Evolutionary conservation across 192 early-diverging fungal genomes (phyloP).

Genomic region (Mortierella alpina): DNA sequence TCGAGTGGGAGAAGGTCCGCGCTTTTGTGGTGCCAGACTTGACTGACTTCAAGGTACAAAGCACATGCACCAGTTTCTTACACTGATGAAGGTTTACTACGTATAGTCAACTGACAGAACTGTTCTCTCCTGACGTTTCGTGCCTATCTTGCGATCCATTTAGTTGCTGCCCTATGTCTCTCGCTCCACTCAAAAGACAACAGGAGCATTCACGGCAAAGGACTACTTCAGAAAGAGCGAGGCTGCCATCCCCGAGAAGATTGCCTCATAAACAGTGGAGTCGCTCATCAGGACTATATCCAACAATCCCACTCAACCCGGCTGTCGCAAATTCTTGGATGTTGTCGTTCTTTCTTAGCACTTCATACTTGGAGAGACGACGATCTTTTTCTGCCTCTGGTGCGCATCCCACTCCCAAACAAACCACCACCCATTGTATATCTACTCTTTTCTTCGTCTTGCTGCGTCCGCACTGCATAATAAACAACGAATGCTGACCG

Average conservation of each 20-base stretch:
- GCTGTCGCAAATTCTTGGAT: too few species aligned
- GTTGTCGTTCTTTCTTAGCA: too few species aligned
- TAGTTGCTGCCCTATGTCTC: slow-evolving; percentile 58
- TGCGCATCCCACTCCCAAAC: too few species aligned
- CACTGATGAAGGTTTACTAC: background rate
- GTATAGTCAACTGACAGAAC: background rate
- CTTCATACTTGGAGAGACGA: too few species aligned
- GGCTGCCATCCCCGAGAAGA: slow-evolving; percentile 23
- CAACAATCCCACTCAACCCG: too few species aligned
- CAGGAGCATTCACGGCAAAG: slow-evolving; percentile 57
- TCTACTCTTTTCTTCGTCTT: too few species aligned
- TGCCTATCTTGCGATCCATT: background rate
- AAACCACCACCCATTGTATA: too few species aligned
- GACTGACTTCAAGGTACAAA: slow-evolving; percentile 60
- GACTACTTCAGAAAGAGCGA: slow-evolving; percentile 49
- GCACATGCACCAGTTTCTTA: background rate
- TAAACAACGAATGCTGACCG: too few species aligned
- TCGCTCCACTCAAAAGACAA: slow-evolving; percentile 54
- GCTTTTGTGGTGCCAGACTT: slow-evolving; percentile 71
- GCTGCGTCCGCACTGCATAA: too few species aligned
- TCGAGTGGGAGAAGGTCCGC: slow-evolving; percentile 70
- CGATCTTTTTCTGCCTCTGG: too few species aligned
- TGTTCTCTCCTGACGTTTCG: background rate
- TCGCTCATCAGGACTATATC: too few species aligned
- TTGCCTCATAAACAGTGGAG: slow-evolving; percentile 23